Evolutionary conservation across 1,139 yeast species (phyloP).

Genomic region (Yamadazyma sp.): DNA sequence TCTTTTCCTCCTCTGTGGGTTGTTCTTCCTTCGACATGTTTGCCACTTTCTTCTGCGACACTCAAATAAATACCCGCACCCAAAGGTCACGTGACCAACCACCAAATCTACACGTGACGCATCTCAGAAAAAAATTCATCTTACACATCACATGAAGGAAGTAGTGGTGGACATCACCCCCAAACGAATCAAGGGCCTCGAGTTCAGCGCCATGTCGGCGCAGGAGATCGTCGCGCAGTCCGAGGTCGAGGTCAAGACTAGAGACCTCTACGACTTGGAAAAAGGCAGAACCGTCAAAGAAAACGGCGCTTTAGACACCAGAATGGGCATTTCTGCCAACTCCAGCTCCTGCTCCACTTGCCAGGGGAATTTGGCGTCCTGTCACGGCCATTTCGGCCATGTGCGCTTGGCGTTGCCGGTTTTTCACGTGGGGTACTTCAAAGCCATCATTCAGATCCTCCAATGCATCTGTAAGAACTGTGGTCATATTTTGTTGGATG

Average conservation of each 20-base stretch:
- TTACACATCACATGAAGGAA: slow-evolving; percentile 54
- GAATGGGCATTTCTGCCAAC: slow-evolving; percentile 93
- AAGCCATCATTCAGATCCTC: slow-evolving; percentile 81
- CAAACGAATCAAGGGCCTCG: slow-evolving; percentile 84
- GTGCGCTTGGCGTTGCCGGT: slow-evolving; percentile 91
- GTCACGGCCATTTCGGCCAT: slow-evolving; percentile 99
- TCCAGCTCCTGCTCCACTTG: slow-evolving; percentile 85
- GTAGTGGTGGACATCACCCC: slow-evolving; percentile 83
- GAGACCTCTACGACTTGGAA: slow-evolving; percentile 86
- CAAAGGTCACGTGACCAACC: neutral
- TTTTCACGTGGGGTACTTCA: slow-evolving; percentile 96
- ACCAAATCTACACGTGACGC: slow-evolving; percentile 1
- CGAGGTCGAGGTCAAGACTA: slow-evolving; percentile 87
- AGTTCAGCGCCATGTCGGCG: slow-evolving; percentile 89
- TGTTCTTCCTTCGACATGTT: slow-evolving; percentile 3
- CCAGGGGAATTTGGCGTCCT: slow-evolving; percentile 86
- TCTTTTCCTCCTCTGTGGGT: slow-evolving; percentile 23
- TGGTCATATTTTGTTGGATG: slow-evolving; percentile 74
- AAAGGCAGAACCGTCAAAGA: slow-evolving; percentile 79
- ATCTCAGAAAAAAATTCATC: slow-evolving; percentile 1
- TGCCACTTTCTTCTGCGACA: neutral
- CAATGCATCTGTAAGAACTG: slow-evolving; percentile 94
- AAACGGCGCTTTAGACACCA: slow-evolving; percentile 86
- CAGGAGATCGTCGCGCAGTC: slow-evolving; percentile 91
- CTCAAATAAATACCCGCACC: neutral